Base-by-base conservation (phyloP, 1,284 basidiomycete species). In the Microbotryum saponariae region DNA sequence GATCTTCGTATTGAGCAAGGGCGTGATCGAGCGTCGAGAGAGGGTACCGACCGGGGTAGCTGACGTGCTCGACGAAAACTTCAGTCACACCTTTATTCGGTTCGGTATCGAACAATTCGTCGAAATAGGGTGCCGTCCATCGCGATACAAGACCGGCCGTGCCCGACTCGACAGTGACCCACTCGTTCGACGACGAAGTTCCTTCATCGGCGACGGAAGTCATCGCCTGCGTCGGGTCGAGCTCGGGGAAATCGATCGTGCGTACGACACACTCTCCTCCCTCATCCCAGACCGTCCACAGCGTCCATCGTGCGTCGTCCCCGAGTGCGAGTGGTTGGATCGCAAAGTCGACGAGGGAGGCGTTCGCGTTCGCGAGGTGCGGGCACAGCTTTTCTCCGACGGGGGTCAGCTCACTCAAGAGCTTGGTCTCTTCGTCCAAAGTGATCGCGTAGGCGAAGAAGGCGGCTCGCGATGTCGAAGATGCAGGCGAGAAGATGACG, bases 21-120 rank as follows among this genome's bases (percentile, higher is more conserved):
- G 89, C 90, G 9, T 83, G 85, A 56, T 82, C 82, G 46, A 96
- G 81, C 8, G 89, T 89, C 45, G 87, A 76, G 1, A 82, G 79
- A 5, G 92, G 92, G 76, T 94, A 96, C 57, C 89, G 81, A 23
- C 89, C 89, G 0, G 92, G 91, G 49, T 85, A 81, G 79, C 92
- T 84, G 64, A 94, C 81, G 53, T 87, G 88, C 58, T 84, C 80
- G 71, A 91, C 81, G 75, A 91, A 92, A 62, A 85, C 85, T 61
- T 85, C 84, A 0, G 86, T 59, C 77, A 77, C 74, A 12, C 63
- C 52, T 10, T 45, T 45, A 16, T 12, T 18, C 5, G 47, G 12
- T 63, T 75, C 73, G 23, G 66, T 59, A 51, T 74, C 72, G 25
- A 93, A 81, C 54, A 87, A 79, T 69, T 90, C 87, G 73, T 93